Conservation (phyloP, 371 early-diverging fungal species). For the Rhizomucor miehei region DNA sequence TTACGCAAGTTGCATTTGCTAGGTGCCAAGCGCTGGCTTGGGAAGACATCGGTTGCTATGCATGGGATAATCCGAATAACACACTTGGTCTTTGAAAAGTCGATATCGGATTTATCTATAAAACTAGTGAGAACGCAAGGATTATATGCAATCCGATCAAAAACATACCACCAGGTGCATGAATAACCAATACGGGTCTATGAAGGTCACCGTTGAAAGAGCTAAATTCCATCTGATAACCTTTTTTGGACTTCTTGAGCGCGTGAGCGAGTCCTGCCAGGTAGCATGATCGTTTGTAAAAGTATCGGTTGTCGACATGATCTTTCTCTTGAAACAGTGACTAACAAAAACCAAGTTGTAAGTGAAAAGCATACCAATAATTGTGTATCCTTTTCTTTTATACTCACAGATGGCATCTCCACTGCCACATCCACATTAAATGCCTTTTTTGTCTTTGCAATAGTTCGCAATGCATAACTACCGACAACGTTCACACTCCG, state of each 20-base stretch:
- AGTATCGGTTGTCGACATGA: slow-evolving; percentile 89
- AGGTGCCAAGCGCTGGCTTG: slow-evolving; percentile 75
- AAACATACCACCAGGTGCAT: slow-evolving; percentile 49
- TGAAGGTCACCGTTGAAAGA: slow-evolving; percentile 71
- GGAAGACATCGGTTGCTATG: slow-evolving; percentile 61
- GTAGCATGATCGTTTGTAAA: slow-evolving; percentile 93
- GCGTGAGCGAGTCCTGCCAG: slow-evolving; percentile 65
- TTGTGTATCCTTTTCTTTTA: background rate
- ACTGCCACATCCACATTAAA: slow-evolving; percentile 90
- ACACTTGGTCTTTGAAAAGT: slow-evolving; percentile 58
- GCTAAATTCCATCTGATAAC: slow-evolving; percentile 57
- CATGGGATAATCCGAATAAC: slow-evolving; percentile 82
- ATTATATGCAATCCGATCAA: slow-evolving; percentile 6
- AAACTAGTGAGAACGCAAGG: slow-evolving; percentile 5
- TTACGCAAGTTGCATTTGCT: slow-evolving; percentile 80
- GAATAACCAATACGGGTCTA: slow-evolving; percentile 72
- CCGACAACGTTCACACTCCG: slow-evolving; percentile 81
- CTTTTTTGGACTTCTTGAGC: slow-evolving; percentile 50
- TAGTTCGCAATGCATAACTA: slow-evolving; percentile 82
- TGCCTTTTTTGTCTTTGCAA: slow-evolving; percentile 55
- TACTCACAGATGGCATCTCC: slow-evolving; percentile 80
- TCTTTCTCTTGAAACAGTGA: slow-evolving; percentile 89
- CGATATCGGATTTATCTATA: slow-evolving; percentile 53
- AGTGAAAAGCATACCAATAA: background rate
- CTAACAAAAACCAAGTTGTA: slow-evolving; percentile 15